Conservation (phyloP, 345 rosid genomes). For the Trapa bicornis region DNA sequence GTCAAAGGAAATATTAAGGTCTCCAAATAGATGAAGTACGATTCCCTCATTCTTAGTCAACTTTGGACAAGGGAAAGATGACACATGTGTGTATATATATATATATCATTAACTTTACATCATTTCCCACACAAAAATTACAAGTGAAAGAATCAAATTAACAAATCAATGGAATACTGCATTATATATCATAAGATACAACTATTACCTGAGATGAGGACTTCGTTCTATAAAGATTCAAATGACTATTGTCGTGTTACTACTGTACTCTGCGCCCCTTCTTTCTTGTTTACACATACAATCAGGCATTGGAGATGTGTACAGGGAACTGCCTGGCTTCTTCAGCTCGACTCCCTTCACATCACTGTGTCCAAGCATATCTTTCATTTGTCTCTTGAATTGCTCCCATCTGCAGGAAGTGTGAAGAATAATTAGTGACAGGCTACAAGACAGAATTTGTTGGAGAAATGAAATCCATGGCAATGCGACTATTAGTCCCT, state of each 20-base stretch:
- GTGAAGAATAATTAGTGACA: neutral
- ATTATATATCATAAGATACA: neutral
- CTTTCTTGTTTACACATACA: constrained; percentile 73
- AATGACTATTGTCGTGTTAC: constrained; percentile 9
- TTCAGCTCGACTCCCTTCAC: constrained; percentile 56
- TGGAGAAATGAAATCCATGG: neutral
- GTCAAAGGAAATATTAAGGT: too few species aligned
- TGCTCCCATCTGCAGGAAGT: constrained; percentile 54
- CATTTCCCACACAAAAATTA: too few species aligned
- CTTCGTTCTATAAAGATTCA: neutral
- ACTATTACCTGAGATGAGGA: neutral
- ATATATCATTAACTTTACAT: too few species aligned
- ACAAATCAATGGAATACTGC: constrained; percentile 17
- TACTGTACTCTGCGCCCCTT: constrained; percentile 8
- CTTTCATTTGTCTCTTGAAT: constrained; percentile 70
- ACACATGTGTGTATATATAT: too few species aligned
- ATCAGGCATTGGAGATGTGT: constrained; percentile 92
- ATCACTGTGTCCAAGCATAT: constrained; percentile 66
- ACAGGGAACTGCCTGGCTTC: constrained; percentile 60
- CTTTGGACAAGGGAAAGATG: too few species aligned
- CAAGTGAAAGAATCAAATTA: neutral
- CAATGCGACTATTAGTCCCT: neutral
- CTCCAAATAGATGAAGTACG: too few species aligned
- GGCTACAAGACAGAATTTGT: neutral
- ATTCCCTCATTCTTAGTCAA: too few species aligned